phyloP scores from a whole-genome alignment of 352 stramenopile species.

The Phytophthora fragariae region DNA sequence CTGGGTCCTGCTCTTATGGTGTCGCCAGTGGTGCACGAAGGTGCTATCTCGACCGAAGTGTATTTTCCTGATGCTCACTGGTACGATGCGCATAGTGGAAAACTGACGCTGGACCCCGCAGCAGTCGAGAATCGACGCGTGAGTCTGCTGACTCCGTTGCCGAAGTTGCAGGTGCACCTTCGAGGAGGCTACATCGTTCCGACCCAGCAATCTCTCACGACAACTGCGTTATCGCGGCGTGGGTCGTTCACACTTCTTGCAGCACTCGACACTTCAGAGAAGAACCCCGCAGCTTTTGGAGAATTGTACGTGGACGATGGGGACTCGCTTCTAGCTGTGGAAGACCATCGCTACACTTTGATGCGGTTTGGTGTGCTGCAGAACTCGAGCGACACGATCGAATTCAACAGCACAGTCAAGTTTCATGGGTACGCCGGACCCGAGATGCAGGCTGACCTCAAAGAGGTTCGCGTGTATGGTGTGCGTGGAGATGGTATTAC shows the following conservation, averaged over 20 bases:
- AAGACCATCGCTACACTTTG: constrained; percentile 63
- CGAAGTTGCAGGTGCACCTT: constrained; percentile 70
- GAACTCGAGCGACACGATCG: constrained; percentile 44
- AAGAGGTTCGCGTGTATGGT: constrained; percentile 66
- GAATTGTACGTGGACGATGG: constrained; percentile 83
- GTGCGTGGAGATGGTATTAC: constrained; percentile 51
- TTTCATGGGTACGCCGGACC: constrained; percentile 70
- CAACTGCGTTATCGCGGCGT: constrained; percentile 63
- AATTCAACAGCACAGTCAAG: constrained; percentile 45
- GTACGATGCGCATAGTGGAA: constrained; percentile 72
- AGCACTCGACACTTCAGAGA: constrained; percentile 43
- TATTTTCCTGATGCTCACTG: constrained; percentile 79
- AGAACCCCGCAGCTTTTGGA: constrained; percentile 43
- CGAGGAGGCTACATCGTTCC: constrained; percentile 72
- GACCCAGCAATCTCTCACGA: constrained; percentile 61
- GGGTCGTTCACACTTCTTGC: constrained; percentile 64
- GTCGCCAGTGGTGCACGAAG: constrained; percentile 75
- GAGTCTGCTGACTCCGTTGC: constrained; percentile 60
- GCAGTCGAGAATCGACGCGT: constrained; percentile 31
- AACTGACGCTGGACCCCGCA: constrained; percentile 29
- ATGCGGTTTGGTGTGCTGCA: constrained; percentile 54
- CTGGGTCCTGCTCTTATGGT: constrained; percentile 79
- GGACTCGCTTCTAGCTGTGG: constrained; percentile 68
- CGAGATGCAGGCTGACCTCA: constrained; percentile 67
- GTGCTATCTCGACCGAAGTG: constrained; percentile 58